These are phyloP conservation scores for Coelastrella sp. DNA, from an alignment of 139 green algal species.

Conservation along the genomic window DNA sequence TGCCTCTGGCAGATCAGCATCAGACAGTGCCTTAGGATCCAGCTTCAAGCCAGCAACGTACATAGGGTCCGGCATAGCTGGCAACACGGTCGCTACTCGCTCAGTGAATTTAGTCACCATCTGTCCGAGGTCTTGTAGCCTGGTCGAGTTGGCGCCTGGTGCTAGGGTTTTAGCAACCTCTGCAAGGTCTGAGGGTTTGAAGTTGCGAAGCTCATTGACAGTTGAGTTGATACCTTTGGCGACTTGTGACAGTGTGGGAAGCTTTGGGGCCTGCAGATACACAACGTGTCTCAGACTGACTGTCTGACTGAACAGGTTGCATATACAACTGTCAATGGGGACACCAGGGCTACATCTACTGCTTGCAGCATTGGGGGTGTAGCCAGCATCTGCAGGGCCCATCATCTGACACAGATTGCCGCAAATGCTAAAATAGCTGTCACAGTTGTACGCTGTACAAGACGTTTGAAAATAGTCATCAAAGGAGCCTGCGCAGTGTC, in stretches of 20 bases:
- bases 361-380: too few relatives aligned
- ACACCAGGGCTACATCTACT: too few relatives aligned
- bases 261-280: not conserved
- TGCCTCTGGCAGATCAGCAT: slow-evolving; percentile 21
- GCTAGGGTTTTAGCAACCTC: not conserved
- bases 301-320: too few relatives aligned
- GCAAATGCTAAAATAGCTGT: too few relatives aligned
- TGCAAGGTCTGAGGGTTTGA: not conserved
- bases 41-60: slow-evolving; percentile 16
- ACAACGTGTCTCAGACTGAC: not conserved
- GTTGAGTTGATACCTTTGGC: slow-evolving; percentile 26
- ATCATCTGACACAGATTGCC: too few relatives aligned
- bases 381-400: too few relatives aligned
- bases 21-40: slow-evolving; percentile 12
- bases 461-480: too few relatives aligned
- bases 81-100: not conserved
- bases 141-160: not conserved
- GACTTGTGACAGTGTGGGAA: slow-evolving; percentile 2
- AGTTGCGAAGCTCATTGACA: not conserved
- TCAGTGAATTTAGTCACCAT: not conserved
- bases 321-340: too few relatives aligned
- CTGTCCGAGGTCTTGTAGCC: not conserved
- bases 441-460: too few relatives aligned
- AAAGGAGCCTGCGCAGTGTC: too few relatives aligned
- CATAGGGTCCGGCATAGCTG: not conserved